Conservation (phyloP, 495 filamentous ascomycete species). For the Penicillium coffeae region DNA sequence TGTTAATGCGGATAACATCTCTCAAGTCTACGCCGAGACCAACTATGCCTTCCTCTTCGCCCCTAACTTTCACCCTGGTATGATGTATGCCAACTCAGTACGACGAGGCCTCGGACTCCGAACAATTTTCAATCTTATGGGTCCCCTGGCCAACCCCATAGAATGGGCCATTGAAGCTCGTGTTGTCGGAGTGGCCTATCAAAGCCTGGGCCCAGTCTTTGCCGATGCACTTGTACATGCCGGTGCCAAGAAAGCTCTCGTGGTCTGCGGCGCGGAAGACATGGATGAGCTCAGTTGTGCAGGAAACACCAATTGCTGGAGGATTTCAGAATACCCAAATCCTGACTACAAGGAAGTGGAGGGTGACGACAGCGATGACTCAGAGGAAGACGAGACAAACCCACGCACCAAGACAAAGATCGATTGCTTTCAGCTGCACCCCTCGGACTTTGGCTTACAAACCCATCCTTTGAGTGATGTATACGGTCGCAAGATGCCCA, state of each 20-base stretch:
- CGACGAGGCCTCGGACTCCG: constrained; percentile 81
- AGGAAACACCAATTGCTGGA: constrained; percentile 83
- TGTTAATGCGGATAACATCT: constrained; percentile 65
- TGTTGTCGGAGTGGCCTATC: constrained; percentile 84
- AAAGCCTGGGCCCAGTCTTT: constrained; percentile 79
- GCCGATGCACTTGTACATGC: constrained; percentile 74
- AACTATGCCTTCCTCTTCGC: constrained; percentile 98
- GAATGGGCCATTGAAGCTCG: constrained; percentile 80
- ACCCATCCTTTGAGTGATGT: constrained; percentile 71
- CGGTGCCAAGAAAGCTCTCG: constrained; percentile 78
- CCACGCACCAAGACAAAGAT: constrained; percentile 51
- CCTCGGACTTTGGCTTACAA: constrained; percentile 79
- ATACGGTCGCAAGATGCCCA: constrained; percentile 76
- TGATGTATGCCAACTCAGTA: constrained; percentile 79
- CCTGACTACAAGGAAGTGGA: constrained; percentile 32
- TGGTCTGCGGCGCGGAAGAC: constrained; percentile 91
- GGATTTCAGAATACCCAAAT: constrained; percentile 55
- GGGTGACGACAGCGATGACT: constrained; percentile 28
- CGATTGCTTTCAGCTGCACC: constrained; percentile 70
- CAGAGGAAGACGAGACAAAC: constrained; percentile 36
- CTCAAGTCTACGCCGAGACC: constrained; percentile 63
- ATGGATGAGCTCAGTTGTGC: constrained; percentile 94
- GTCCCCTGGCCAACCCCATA: constrained; percentile 85
- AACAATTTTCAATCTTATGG: constrained; percentile 95
- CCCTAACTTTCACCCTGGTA: constrained; percentile 91